A percentile compares a stretch with the other conserved stretches of the same genome.
Conservation (phyloP, 352 stramenopile species). For the Pilasporangium apinafurcum region DNA sequence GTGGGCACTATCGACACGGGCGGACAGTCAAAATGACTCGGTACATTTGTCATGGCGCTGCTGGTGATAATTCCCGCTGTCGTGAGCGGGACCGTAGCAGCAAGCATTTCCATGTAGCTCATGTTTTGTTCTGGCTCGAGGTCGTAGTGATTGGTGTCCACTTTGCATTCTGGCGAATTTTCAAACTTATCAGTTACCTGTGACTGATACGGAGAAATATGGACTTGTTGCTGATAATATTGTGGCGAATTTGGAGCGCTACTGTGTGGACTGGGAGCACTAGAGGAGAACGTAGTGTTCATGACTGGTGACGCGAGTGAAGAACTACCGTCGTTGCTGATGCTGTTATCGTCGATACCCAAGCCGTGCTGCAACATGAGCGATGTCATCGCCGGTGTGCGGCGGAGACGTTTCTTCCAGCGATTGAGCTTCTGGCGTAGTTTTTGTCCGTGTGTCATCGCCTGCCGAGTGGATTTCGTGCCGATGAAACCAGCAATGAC, state of each 20-base stretch:
- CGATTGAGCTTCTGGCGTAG: conserved; percentile 41
- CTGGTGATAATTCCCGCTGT: neutral
- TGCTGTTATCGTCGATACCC: conserved; percentile 1
- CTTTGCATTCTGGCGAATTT: no score
- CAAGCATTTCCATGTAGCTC: no score
- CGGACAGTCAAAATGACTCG: no score
- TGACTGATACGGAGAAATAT: no score
- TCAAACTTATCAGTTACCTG: no score
- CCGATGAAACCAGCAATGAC: conserved; percentile 36
- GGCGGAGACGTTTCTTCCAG: conserved; percentile 27
- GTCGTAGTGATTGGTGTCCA: conserved; percentile 8
- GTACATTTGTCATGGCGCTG: neutral
- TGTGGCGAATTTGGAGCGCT: no score
- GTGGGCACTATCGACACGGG: no score
- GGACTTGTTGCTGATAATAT: no score
- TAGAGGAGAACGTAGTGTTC: no score
- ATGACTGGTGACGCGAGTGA: no score
- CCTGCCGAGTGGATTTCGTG: conserved; percentile 36
- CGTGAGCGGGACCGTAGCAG: conserved; percentile 2
- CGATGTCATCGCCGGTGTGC: conserved; percentile 3
- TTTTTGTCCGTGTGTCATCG: conserved; percentile 46
- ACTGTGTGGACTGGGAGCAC: no score
- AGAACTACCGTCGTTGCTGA: conserved; percentile 4
- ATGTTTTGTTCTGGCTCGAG: conserved; percentile 2
- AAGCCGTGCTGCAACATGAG: neutral